Conservation (phyloP, 768 basidiomycete species). For the Amanita thiersii region DNA sequence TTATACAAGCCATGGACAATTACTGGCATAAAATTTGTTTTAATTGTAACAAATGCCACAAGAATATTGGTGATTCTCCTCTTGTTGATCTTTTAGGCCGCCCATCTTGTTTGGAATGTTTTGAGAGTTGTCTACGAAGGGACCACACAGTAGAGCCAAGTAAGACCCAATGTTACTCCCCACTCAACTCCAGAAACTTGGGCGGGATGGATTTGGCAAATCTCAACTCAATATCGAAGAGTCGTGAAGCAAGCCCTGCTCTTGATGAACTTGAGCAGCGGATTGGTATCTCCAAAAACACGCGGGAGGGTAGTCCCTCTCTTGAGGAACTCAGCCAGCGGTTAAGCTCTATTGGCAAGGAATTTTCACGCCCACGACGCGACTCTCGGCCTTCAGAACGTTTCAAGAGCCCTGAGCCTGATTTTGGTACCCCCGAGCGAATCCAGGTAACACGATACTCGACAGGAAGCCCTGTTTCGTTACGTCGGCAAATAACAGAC, state of each 20-base stretch:
- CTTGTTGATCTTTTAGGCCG: slow-evolving; percentile 80
- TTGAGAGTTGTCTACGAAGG: slow-evolving; percentile 64
- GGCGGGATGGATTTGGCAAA: slow-evolving; percentile 33
- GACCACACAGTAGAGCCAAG: slow-evolving; percentile 27
- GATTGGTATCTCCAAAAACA: slow-evolving; percentile 43
- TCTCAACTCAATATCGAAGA: slow-evolving; percentile 19
- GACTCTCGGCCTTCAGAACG: slow-evolving; percentile 16
- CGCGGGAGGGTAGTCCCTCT: slow-evolving; percentile 45
- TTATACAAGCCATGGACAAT: slow-evolving; percentile 58
- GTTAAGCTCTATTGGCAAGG: slow-evolving; percentile 29
- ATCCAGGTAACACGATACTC: slow-evolving; percentile 12
- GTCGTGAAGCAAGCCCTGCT: slow-evolving; percentile 49
- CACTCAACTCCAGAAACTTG: slow-evolving; percentile 29
- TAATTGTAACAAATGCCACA: slow-evolving; percentile 63
- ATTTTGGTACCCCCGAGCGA: slow-evolving; percentile 5
- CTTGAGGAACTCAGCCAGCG: slow-evolving; percentile 42
- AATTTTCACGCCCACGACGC: slow-evolving; percentile 16
- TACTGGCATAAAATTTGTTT: slow-evolving; percentile 85
- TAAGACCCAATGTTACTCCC: slow-evolving; percentile 20
- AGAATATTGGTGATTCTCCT: slow-evolving; percentile 63
- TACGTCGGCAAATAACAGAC: slow-evolving; percentile 15
- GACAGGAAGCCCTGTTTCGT: slow-evolving; percentile 17
- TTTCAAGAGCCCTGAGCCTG: slow-evolving; percentile 16
- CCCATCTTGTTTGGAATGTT: slow-evolving; percentile 75
- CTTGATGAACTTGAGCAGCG: slow-evolving; percentile 59